These are phyloP conservation scores for Ceratocystis variospora DNA, from an alignment of 2,329 filamentous ascomycete species.

Conservation along the genomic window DNA sequence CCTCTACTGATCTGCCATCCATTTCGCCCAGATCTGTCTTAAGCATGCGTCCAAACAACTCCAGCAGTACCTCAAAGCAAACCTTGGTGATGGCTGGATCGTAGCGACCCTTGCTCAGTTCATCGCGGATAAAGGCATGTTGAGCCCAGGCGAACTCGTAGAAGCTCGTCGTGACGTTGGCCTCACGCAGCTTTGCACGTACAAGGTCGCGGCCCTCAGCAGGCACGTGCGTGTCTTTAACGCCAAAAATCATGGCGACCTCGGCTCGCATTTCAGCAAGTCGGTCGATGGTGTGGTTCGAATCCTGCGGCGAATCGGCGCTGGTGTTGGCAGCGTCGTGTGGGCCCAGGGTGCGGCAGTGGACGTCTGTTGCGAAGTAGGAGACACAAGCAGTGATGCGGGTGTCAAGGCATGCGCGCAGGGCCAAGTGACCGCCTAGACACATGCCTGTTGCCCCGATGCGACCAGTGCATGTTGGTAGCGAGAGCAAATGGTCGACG, in stretches of 20 bases:
- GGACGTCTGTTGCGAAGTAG: slow-evolving; percentile 89
- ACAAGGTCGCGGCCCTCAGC: slow-evolving; percentile 72
- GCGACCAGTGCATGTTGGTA: slow-evolving; percentile 66
- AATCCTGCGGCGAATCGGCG: slow-evolving; percentile 26
- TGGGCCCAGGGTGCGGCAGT: slow-evolving; percentile 61
- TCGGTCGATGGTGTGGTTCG: slow-evolving; percentile 39
- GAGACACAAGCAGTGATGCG: slow-evolving; percentile 65
- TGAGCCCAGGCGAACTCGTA: slow-evolving; percentile 90
- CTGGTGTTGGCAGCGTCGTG: slow-evolving; percentile 37
- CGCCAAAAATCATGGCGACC: slow-evolving; percentile 78
- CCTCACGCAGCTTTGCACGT: slow-evolving; percentile 64
- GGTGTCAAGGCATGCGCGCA: slow-evolving; percentile 53
- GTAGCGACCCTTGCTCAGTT: slow-evolving; percentile 85
- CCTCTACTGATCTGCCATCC: slow-evolving; percentile 44
- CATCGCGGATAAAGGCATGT: slow-evolving; percentile 87
- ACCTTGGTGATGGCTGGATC: slow-evolving; percentile 75
- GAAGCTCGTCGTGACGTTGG: slow-evolving; percentile 61
- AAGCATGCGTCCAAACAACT: slow-evolving; percentile 66
- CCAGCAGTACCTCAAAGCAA: slow-evolving; percentile 81
- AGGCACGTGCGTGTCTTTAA: slow-evolving; percentile 81
- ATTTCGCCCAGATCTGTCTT: slow-evolving; percentile 63
- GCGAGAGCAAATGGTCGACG: slow-evolving; percentile 55
- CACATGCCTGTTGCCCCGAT: slow-evolving; percentile 83
- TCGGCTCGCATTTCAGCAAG: slow-evolving; percentile 60
- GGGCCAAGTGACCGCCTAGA: slow-evolving; percentile 72